A percentile compares a stretch with the other conserved stretches of the same genome.
phyloP scores from a whole-genome alignment of 805 yeast genomes.

The Blastobotrys chiropterorum region DNA sequence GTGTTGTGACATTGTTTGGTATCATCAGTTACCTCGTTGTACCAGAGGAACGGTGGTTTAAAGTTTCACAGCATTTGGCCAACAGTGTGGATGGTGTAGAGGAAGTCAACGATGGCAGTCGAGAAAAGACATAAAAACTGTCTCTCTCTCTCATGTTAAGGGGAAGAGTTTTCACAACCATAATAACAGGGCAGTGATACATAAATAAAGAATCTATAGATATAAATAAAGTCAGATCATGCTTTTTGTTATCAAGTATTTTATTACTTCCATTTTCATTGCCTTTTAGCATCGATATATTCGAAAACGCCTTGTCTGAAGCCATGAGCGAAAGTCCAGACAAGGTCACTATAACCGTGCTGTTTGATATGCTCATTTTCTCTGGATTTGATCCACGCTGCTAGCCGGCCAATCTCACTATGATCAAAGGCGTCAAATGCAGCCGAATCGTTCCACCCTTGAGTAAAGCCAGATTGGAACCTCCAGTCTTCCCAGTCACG shows the following conservation, averaged over 20 bases:
- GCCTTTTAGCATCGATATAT: conserved; percentile 21
- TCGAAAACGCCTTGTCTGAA: conserved; percentile 55
- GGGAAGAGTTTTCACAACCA: no score
- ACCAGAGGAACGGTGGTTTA: conserved; percentile 19
- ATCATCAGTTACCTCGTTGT: conserved; percentile 12
- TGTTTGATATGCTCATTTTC: conserved; percentile 49
- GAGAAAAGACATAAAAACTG: not conserved
- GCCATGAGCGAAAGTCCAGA: conserved; percentile 93
- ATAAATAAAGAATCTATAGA: not conserved
- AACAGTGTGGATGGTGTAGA: not conserved
- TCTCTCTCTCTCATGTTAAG: no score
- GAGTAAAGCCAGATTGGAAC: conserved; percentile 67
- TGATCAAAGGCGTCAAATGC: conserved; percentile 64
- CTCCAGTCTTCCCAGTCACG: conserved; percentile 75
- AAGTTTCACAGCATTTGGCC: conserved; percentile 3
- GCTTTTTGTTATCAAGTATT: no score
- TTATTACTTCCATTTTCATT: not conserved
- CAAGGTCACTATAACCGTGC: conserved; percentile 49
- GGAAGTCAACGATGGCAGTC: not conserved
- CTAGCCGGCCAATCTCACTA: conserved; percentile 65
- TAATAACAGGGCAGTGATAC: no score
- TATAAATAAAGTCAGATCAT: no score
- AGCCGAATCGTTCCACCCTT: conserved; percentile 70
- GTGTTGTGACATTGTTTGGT: conserved; percentile 18
- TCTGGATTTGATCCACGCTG: conserved; percentile 64